Evolutionary conservation across 2,329 filamentous ascomycete species (phyloP), one percentile per base, ranked within the genome.

Genomic region (Diaporthe amygdali): DNA sequence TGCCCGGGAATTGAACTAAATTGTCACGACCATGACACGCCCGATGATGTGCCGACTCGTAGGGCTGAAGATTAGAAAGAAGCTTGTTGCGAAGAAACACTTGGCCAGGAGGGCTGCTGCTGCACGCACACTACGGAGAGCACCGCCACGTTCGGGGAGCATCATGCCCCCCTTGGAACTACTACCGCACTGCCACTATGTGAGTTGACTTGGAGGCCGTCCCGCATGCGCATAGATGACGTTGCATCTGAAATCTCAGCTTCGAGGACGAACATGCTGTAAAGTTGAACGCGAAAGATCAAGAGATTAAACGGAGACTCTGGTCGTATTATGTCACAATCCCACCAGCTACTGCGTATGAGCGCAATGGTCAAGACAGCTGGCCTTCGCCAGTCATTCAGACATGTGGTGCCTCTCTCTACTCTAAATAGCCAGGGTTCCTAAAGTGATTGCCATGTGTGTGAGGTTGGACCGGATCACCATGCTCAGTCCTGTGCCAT

Each of bases 101-200:
- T 64, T 49, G 59, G 59, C 59, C 44, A 30, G 3, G 32, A 14
- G 41, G 20, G 14, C 20, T 63, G n/a, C n/a, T n/a, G 55, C 59
- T 63, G 20, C 59, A 47, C 30, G 1, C n/a, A 37, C 67, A 67
- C 72, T 73, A 72, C 55, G 20, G 30, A 61, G 55, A 72, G 71
- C 72, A 73, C 68, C 68, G 72, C 72, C 72, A 72, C 72, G 39
- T 46, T 73, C 51, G 47, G 67, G 44, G 6, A 25, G 72, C 63
- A 72, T 70, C 63, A n/a, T 64, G 30, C 54, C 59, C 49, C 55
- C 59, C 49, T 47, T 61, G 59, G 32, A 20, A 51, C n/a, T 52
- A 49, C 69, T 41, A 32, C 20, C n/a, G 32, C 41, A 63, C 59
- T 64, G 59, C 59, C 30, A 64, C 30, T 64, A 27, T 6, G 27